These are phyloP conservation scores for Evernia prunastri DNA, from an alignment of 495 filamentous ascomycete genomes.

Conservation along the genomic window DNA sequence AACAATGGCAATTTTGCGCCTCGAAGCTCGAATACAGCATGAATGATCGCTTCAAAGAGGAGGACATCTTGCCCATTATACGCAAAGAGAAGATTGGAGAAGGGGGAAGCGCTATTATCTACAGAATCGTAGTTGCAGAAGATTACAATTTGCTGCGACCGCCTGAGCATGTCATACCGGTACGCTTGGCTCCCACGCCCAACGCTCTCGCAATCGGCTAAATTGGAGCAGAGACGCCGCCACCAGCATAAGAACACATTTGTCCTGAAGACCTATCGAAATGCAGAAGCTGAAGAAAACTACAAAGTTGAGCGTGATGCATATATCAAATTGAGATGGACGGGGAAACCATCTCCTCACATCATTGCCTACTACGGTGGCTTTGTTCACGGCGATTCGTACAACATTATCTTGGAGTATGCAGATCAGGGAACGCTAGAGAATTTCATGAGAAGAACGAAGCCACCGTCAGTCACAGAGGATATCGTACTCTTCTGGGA, in stretches of 20 bases:
- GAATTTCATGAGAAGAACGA: conserved; percentile 32
- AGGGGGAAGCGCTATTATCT: conserved; percentile 21
- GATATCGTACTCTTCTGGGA: conserved; percentile 42
- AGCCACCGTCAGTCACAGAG: conserved; percentile 28
- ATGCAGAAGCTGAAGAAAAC: conserved; percentile 26
- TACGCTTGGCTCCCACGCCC: neutral
- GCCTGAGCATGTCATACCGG: neutral
- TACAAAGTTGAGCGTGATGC: conserved; percentile 35
- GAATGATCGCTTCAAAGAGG: conserved; percentile 5
- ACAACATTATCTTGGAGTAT: conserved; percentile 43
- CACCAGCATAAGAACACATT: conserved; percentile 28
- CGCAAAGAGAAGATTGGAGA: conserved; percentile 3
- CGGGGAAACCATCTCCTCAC: conserved; percentile 21
- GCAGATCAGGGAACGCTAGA: conserved; percentile 39
- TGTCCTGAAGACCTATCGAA: conserved; percentile 38
- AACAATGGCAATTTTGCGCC: conserved; percentile 24
- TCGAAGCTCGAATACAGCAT: conserved; percentile 17
- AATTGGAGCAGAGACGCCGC: neutral
- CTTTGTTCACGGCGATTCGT: conserved; percentile 34
- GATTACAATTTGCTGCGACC: conserved; percentile 19
- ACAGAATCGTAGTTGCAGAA: conserved; percentile 14
- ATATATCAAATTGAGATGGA: conserved; percentile 30
- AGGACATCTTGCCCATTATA: conserved; percentile 19
- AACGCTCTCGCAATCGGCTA: neutral
- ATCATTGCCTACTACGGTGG: conserved; percentile 41